Conservation (phyloP, 768 basidiomycete species). For the Myochromella boudieri region DNA sequence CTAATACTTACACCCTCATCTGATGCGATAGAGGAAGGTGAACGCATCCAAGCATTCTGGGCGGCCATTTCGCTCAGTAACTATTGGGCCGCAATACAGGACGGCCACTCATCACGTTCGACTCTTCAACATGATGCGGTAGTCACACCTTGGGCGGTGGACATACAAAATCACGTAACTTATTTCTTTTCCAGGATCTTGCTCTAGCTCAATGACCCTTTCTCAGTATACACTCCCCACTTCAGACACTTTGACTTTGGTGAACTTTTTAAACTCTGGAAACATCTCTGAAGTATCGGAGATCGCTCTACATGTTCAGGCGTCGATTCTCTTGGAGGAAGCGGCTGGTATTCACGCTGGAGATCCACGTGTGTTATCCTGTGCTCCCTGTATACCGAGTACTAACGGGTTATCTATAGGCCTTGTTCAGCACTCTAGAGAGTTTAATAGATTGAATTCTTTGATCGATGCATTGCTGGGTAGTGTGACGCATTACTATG, state of each 20-base stretch:
- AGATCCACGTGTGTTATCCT: too few relatives aligned
- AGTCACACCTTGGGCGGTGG: neutral
- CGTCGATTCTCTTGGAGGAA: neutral
- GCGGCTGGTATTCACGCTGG: neutral
- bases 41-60: too few relatives aligned
- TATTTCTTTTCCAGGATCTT: neutral
- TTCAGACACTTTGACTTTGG: too few relatives aligned
- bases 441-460: too few relatives aligned
- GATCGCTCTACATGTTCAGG: neutral
- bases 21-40: neutral
- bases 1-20: neutral
- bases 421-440: too few relatives aligned
- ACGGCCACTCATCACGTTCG: neutral
- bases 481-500: too few relatives aligned
- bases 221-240: neutral
- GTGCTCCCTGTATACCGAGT: too few relatives aligned
- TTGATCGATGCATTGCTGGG: too few relatives aligned
- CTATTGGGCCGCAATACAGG: neutral
- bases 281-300: neutral
- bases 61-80: too few relatives aligned
- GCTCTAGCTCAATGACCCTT: neutral
- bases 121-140: neutral
- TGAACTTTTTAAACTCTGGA: neutral
- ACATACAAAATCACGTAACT: neutral
- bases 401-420: too few relatives aligned